Conservation (phyloP, 2,329 filamentous ascomycete genomes). For the Diplodia sapinea region DNA sequence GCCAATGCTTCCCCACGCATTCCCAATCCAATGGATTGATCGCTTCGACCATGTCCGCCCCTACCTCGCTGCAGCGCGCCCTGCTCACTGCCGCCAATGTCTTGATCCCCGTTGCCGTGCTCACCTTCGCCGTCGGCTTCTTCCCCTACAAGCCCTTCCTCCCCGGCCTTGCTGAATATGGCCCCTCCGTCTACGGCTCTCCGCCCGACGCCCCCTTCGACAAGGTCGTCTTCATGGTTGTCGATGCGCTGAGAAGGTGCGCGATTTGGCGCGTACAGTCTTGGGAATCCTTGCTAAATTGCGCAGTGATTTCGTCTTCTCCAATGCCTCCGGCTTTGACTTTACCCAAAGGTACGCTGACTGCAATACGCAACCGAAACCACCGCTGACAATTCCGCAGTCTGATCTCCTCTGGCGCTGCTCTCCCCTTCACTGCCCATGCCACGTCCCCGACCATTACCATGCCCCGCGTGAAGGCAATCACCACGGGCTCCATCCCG, state of each 20-base stretch:
- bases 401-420: constrained; percentile 80
- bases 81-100: constrained; percentile 72
- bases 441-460: constrained; percentile 97
- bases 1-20: constrained; percentile 24
- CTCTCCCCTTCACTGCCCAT: constrained; percentile 92
- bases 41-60: constrained; percentile 20
- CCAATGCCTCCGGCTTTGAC: constrained; percentile 76
- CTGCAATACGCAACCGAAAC: constrained; percentile 7
- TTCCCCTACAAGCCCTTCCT: constrained; percentile 97
- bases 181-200: constrained; percentile 59
- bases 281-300: neutral
- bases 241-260: constrained; percentile 90
- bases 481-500: constrained; percentile 96
- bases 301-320: constrained; percentile 88
- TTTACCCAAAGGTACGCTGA: constrained; percentile 80
- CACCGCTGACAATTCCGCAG: constrained; percentile 54
- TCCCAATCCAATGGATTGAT: constrained; percentile 27
- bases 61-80: constrained; percentile 1
- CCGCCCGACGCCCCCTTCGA: constrained; percentile 77
- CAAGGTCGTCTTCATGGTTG: constrained; percentile 94
- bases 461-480: constrained; percentile 96
- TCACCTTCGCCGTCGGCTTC: constrained; percentile 84
- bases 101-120: constrained; percentile 71
- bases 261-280: constrained; percentile 5
- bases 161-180: constrained; percentile 77